These are phyloP conservation scores for Boletus insuetus DNA, from an alignment of 768 basidiomycete species.

Conservation along the genomic window DNA sequence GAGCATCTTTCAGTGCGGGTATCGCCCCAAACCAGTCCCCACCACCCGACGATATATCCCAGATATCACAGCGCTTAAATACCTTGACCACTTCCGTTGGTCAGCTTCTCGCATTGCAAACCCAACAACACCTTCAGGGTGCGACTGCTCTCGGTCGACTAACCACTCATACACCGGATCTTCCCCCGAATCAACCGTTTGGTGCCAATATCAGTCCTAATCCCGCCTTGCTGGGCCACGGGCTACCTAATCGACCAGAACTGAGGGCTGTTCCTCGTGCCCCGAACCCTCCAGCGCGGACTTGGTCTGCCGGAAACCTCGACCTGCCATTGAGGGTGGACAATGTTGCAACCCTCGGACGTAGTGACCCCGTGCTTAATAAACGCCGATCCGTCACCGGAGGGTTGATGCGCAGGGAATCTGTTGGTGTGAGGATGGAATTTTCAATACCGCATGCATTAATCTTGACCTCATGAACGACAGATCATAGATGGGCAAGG, in stretches of 20 bases:
- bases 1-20: constrained; percentile 62
- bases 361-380: constrained; percentile 47
- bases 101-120: constrained; percentile 78
- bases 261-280: constrained; percentile 56
- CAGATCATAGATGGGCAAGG: constrained; percentile 57
- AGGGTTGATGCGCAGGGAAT: constrained; percentile 69
- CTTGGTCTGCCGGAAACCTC: constrained; percentile 81
- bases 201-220: constrained; percentile 38
- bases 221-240: constrained; percentile 50
- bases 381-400: constrained; percentile 73
- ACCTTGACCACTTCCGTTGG: constrained; percentile 82
- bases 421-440: constrained; percentile 55
- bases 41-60: constrained; percentile 66
- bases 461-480: constrained; percentile 17
- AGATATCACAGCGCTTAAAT: constrained; percentile 76
- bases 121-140: constrained; percentile 62
- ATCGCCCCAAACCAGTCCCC: constrained; percentile 71
- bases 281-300: constrained; percentile 71
- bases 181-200: constrained; percentile 43
- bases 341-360: constrained; percentile 35
- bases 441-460: constrained; percentile 3
- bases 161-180: constrained; percentile 37
- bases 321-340: constrained; percentile 66
- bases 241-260: constrained; percentile 64
- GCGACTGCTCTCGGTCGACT: constrained; percentile 34